These are phyloP conservation scores for Sphaerostilbella broomeana DNA, from an alignment of 2,329 filamentous ascomycete species.

Conservation along the genomic window DNA sequence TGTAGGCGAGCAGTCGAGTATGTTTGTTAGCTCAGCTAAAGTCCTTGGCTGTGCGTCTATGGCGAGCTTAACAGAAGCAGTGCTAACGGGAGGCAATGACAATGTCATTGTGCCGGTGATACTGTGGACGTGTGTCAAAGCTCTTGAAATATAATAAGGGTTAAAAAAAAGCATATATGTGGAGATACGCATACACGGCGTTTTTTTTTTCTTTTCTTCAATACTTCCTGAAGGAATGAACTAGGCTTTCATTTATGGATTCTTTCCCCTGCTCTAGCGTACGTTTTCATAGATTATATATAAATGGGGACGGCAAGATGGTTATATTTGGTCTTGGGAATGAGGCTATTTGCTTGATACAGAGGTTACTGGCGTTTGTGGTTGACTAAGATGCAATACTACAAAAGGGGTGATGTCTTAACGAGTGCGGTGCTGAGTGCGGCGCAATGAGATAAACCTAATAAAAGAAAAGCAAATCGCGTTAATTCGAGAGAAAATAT, in stretches of 20 bases:
- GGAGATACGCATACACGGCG: slow-evolving; percentile 11
- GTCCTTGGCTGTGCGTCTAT: slow-evolving; percentile 66
- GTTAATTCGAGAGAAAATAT: too few relatives aligned
- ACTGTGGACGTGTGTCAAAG: slow-evolving; percentile 86
- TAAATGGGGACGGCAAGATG: too few relatives aligned
- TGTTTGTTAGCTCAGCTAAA: slow-evolving; percentile 49
- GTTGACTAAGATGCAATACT: too few relatives aligned
- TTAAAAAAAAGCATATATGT: slow-evolving; percentile 12
- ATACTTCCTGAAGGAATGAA: not conserved
- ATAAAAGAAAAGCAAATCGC: too few relatives aligned
- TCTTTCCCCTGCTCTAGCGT: not conserved
- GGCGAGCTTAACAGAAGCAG: slow-evolving; percentile 88
- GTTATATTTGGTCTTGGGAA: too few relatives aligned
- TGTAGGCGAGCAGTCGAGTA: slow-evolving; percentile 32
- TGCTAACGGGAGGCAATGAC: slow-evolving; percentile 93
- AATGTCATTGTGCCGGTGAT: slow-evolving; percentile 95
- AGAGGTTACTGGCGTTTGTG: too few relatives aligned
- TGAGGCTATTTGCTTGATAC: too few relatives aligned
- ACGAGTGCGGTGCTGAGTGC: too few relatives aligned
- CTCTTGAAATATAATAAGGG: slow-evolving; percentile 55
- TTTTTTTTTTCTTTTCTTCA: slow-evolving; percentile 7
- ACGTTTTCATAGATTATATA: slow-evolving; percentile 2
- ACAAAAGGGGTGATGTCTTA: too few relatives aligned
- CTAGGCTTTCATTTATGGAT: too few relatives aligned
- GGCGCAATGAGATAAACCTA: too few relatives aligned